Conservation (phyloP, 2,329 filamentous ascomycete genomes). For the Hypoxylon sp. region DNA sequence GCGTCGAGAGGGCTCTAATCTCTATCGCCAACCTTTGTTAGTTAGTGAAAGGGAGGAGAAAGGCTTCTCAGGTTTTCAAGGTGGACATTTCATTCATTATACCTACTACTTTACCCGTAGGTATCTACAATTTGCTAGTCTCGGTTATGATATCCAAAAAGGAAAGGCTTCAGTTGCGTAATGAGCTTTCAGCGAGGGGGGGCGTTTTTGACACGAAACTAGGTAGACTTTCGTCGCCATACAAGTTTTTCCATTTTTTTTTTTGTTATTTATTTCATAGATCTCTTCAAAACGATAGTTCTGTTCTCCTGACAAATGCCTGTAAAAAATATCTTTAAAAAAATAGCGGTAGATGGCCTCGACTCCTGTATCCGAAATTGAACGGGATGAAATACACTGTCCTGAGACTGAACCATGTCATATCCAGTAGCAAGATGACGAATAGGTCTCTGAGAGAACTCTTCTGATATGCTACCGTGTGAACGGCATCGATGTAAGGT, state of each 20-base stretch:
- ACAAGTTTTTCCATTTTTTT: not conserved
- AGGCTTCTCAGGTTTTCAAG: not conserved
- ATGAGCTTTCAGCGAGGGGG: not conserved
- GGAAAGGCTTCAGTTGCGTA: not conserved
- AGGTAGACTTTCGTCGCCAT: not conserved
- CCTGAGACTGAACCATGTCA: conserved; percentile 31
- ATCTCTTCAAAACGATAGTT: conserved; percentile 25
- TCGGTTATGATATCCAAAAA: not conserved
- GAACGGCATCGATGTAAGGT: conserved; percentile 16
- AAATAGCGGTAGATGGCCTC: conserved; percentile 24
- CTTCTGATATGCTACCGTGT: conserved; percentile 17
- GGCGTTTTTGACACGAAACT: not conserved
- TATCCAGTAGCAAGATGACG: conserved; percentile 18
- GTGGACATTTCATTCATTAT: not conserved
- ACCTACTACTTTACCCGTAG: too few relatives aligned
- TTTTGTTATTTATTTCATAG: not conserved
- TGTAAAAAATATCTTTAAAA: conserved; percentile 10
- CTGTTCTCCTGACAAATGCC: conserved; percentile 28
- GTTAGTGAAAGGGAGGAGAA: not conserved
- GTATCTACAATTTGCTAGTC: not conserved
- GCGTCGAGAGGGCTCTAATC: too few relatives aligned
- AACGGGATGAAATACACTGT: conserved; percentile 22
- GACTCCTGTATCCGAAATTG: conserved; percentile 18
- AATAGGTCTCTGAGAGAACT: conserved; percentile 8
- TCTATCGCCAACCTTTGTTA: not conserved